Conservation (phyloP, 1,139 yeast genomes). For the Saccharomyces pastorianus region DNA sequence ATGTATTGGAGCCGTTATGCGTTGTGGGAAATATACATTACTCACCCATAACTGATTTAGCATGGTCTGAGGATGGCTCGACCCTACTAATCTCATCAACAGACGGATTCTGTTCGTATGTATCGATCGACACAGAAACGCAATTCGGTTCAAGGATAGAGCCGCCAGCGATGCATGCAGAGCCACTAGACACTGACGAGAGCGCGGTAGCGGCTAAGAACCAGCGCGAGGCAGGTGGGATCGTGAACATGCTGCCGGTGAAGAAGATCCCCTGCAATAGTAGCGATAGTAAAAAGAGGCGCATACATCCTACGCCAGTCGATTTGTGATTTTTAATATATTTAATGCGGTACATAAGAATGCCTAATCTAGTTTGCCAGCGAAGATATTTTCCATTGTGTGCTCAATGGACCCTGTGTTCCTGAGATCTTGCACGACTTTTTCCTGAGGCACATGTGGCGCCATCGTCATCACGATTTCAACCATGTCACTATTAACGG, state of each 20-base stretch:
- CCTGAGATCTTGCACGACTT: constrained; percentile 55
- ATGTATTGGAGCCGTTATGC: constrained; percentile 58
- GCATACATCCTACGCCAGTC: not conserved
- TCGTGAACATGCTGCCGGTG: constrained; percentile 20
- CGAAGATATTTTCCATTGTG: constrained; percentile 62
- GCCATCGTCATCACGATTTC: constrained; percentile 80
- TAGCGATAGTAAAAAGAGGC: constrained; percentile 2
- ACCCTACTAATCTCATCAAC: constrained; percentile 72
- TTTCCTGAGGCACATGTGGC: constrained; percentile 63
- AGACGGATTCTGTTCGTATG: constrained; percentile 82
- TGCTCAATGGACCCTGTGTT: constrained; percentile 72
- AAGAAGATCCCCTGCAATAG: constrained; percentile 9
- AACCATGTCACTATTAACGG: constrained; percentile 72
- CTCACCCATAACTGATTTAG: constrained; percentile 76
- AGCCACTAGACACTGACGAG: not conserved
- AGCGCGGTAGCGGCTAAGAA: not conserved
- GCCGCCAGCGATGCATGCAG: not conserved
- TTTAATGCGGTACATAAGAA: not conserved
- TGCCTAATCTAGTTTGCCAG: constrained; percentile 3
- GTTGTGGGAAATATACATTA: constrained; percentile 75
- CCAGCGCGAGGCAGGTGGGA: constrained; percentile 4
- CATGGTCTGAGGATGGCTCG: constrained; percentile 79
- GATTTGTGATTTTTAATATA: not conserved
- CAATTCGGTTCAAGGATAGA: not conserved
- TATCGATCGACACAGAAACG: constrained; percentile 40